phyloP scores from a whole-genome alignment of 1,284 basidiomycete species.

The Caloboletus inedulis region DNA sequence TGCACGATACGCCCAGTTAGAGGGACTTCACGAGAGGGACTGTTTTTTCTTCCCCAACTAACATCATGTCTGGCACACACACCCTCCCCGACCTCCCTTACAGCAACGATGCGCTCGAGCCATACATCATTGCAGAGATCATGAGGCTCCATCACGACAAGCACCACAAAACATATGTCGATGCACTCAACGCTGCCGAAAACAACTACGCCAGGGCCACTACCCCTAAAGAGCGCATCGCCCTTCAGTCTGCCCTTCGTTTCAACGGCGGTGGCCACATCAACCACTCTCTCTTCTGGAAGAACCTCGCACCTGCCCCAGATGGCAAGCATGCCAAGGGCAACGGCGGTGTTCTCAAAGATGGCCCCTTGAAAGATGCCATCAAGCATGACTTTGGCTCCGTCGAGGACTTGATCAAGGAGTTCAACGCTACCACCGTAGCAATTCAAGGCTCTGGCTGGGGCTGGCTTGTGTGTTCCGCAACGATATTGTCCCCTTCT shows the following conservation, averaged over 20 bases:
- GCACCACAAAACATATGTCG: slow-evolving; percentile 83
- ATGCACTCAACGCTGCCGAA: slow-evolving; percentile 76
- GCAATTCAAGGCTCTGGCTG: slow-evolving; percentile 90
- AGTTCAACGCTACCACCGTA: slow-evolving; percentile 72
- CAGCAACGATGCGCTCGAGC: slow-evolving; percentile 85
- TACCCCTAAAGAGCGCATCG: slow-evolving; percentile 78
- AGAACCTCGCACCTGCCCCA: slow-evolving; percentile 70
- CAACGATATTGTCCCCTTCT: background rate
- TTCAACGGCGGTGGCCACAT: slow-evolving; percentile 77
- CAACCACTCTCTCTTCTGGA: slow-evolving; percentile 95
- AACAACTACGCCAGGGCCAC: slow-evolving; percentile 62
- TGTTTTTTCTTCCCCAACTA: background rate
- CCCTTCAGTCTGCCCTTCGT: slow-evolving; percentile 69
- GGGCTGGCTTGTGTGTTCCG: slow-evolving; percentile 80
- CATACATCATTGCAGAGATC: slow-evolving; percentile 77
- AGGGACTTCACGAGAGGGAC: background rate
- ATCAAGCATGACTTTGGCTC: slow-evolving; percentile 69
- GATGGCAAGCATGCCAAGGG: slow-evolving; percentile 46
- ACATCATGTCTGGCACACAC: slow-evolving; percentile 39
- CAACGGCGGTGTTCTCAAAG: slow-evolving; percentile 61
- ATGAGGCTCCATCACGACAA: slow-evolving; percentile 87
- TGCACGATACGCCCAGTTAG: background rate
- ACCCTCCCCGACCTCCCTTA: slow-evolving; percentile 85
- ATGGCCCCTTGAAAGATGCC: slow-evolving; percentile 70
- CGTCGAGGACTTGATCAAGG: slow-evolving; percentile 65